Conservation (phyloP, 257 asterid species). For the Solanum appendiculatum region DNA sequence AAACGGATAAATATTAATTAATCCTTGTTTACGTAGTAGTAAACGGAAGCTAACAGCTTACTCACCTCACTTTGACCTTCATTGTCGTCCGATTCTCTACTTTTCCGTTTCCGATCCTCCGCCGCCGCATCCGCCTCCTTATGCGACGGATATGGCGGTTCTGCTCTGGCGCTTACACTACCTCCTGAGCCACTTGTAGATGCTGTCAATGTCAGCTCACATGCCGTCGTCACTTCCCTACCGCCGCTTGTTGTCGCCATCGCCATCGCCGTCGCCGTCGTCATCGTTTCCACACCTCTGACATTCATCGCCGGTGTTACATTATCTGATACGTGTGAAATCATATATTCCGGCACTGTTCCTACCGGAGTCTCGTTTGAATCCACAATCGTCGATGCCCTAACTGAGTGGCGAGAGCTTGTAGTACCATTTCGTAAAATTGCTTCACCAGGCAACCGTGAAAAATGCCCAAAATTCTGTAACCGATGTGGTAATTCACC, state of each 20-base stretch:
- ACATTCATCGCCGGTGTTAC: not conserved
- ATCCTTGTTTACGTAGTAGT: not conserved
- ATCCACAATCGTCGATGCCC: constrained; percentile 3
- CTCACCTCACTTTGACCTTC: constrained; percentile 7
- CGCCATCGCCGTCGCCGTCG: not conserved
- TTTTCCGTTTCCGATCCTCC: constrained; percentile 11
- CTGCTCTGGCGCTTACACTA: constrained; percentile 5
- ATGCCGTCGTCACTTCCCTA: not conserved
- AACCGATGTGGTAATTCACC: not conserved
- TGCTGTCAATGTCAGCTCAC: constrained; percentile 2
- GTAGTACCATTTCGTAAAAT: not conserved
- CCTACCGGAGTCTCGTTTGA: constrained; percentile 14
- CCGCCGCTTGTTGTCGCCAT: not conserved
- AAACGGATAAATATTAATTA: not conserved
- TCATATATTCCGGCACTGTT: not conserved
- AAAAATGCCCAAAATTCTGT: constrained; percentile 6
- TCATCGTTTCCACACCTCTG: not conserved
- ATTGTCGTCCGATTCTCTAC: not conserved
- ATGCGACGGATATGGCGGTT: not conserved
- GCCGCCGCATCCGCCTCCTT: not conserved
- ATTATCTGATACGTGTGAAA: not conserved
- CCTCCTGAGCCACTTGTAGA: constrained; percentile 10
- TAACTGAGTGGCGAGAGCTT: not conserved
- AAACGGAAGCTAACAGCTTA: not conserved
- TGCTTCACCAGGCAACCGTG: not conserved